phyloP scores from a whole-genome alignment of 176 grass and related monocot species.

The Aechmea fasciata region DNA sequence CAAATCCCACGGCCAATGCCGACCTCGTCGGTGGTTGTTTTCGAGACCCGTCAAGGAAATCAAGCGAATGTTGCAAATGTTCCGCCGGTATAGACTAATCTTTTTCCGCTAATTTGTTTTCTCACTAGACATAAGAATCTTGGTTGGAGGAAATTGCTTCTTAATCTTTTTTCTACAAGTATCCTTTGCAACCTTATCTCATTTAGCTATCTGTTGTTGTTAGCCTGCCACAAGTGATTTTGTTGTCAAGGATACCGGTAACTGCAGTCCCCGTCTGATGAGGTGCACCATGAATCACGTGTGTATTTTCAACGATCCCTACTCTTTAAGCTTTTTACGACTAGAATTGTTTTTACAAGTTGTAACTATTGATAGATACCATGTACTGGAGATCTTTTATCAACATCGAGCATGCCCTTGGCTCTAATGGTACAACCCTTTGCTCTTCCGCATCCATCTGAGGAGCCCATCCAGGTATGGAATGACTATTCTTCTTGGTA shows the following conservation, averaged over 20 bases:
- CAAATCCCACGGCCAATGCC: constrained; percentile 74
- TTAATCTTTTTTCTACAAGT: neutral
- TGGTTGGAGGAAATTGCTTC: neutral
- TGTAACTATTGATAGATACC: constrained; percentile 55
- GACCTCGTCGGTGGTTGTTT: constrained; percentile 42
- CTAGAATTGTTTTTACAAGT: constrained; percentile 18
- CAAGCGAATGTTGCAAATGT: constrained; percentile 48
- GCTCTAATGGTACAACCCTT: constrained; percentile 86
- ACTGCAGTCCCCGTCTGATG: constrained; percentile 84
- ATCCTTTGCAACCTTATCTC: neutral
- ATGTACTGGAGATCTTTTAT: constrained; percentile 74
- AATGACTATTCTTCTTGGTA: neutral
- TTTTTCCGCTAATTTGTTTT: neutral
- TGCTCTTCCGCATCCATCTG: constrained; percentile 65
- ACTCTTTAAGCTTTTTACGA: constrained; percentile 15
- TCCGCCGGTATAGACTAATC: constrained; percentile 48
- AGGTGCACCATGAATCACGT: constrained; percentile 82
- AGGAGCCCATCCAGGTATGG: constrained; percentile 76
- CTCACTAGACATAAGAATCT: neutral
- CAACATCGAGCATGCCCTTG: constrained; percentile 73
- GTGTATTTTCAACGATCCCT: constrained; percentile 2
- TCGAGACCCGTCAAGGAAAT: constrained; percentile 74
- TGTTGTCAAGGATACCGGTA: constrained; percentile 81
- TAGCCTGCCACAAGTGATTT: constrained; percentile 71
- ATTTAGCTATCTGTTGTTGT: constrained; percentile 10